Base-by-base conservation (phyloP, 345 rosid genomes). In the Bruguiera sexangula region DNA sequence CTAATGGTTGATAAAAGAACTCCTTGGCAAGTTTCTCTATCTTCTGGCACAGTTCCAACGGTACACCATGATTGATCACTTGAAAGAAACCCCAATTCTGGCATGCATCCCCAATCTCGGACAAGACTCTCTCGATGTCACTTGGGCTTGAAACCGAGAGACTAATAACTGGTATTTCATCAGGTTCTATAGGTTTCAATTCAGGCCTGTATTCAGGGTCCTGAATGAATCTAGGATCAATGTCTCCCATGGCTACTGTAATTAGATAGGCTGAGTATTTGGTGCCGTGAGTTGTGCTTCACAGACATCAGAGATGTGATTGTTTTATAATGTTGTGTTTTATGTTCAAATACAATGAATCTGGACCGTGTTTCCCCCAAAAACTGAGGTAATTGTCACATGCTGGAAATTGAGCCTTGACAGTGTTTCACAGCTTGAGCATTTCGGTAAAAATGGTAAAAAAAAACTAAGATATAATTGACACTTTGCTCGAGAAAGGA, bases 61-160 rank as follows among this genome's bases (percentile, higher is more conserved):
- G 83, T 13, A 91, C 88, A 50, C 96, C 95, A 22, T 94, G 98
- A 78, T 94, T 90, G 69, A 85, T 73, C 70, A 90, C 91, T 60
- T 93, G 98, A 34, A 93, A 93, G 66, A 90, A 93, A 0, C 96
- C 97, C 94, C 94, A 94, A n/a, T 75, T 84, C 79, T 79, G 37
- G 84, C 98, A 89, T 0, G 97, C 95, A 4, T 81, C 65, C 20
- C 86, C 88, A 0, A 91, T 80, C 75, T 82, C 70, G 2, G 70
- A 54, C 5, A 81, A 85, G 19, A 89, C 69, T 34, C 72, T 39
- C 31, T 79, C 19, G 9, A 66, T 19, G 27, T 78, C 78, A 51
- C 61, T 54, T 15, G 66, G 54, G 43, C 8, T 20, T n/a, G 77
- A 74, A 60, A 64, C 43, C 34, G 84, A 84, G 76, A 89, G 92